Conservation (phyloP, 306 rosid genomes). For the Notholithocarpus densiflorus region DNA sequence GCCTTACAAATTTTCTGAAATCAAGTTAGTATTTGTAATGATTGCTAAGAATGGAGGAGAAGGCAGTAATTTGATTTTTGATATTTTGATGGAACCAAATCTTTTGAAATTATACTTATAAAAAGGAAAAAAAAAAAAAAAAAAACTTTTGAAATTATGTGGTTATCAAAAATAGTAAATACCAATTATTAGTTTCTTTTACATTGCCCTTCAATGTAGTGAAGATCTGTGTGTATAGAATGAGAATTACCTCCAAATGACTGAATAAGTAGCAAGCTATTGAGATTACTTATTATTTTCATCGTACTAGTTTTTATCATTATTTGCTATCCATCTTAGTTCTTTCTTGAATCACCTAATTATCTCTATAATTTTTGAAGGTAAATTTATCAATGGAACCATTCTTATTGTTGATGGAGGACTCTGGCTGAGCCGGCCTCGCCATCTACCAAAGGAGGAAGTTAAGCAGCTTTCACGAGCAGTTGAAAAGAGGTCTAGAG, state of each 20-base stretch:
- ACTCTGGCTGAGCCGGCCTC: slow-evolving; percentile 87
- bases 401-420: slow-evolving; percentile 76
- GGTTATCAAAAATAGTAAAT: background rate
- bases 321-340: background rate
- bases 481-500: slow-evolving; percentile 79
- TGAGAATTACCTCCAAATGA: too few species aligned
- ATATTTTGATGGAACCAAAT: background rate
- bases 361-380: slow-evolving; percentile 44
- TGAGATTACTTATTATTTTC: too few species aligned
- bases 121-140: too few species aligned
- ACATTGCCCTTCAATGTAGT: background rate
- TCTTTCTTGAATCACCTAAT: background rate
- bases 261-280: too few species aligned
- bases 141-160: background rate
- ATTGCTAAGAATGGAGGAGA: background rate
- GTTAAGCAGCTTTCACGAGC: slow-evolving; percentile 71
- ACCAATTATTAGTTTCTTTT: background rate
- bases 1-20: background rate
- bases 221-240: background rate
- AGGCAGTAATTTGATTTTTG: background rate
- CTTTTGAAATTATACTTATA: too few species aligned
- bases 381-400: slow-evolving; percentile 76
- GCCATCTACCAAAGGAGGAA: slow-evolving; percentile 70
- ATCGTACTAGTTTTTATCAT: background rate
- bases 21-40: background rate